Percentiles rank a stretch among this genome's conserved stretches.
These are phyloP conservation scores for Boletus edulis DNA, from an alignment of 768 basidiomycete species.

Conservation along the genomic window DNA sequence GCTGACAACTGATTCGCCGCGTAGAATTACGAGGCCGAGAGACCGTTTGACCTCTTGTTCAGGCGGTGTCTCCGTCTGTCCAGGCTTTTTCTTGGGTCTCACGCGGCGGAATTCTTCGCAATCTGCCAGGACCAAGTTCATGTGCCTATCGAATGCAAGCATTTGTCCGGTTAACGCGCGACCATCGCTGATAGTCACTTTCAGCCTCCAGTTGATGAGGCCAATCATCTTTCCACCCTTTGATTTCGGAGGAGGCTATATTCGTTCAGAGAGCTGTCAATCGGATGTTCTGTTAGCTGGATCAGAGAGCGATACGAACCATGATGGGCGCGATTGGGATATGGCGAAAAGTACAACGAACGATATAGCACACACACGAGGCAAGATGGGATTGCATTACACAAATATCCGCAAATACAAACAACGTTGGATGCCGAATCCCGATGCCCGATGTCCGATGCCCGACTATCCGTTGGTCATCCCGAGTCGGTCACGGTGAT, in stretches of 20 bases:
- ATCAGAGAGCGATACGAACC: constrained; percentile 39
- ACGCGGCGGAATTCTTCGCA: constrained; percentile 97
- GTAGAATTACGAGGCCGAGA: constrained; percentile 92
- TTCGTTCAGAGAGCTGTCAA: constrained; percentile 6
- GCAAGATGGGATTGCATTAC: constrained; percentile 4
- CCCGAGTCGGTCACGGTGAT: too few species aligned
- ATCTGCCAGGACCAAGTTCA: constrained; percentile 98
- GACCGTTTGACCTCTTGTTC: constrained; percentile 96
- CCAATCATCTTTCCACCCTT: constrained; percentile 98
- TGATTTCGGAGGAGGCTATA: constrained; percentile 92
- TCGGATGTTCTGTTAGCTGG: background rate
- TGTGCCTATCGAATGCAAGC: constrained; percentile 99
- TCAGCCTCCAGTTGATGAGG: constrained; percentile 97
- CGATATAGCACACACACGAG: constrained; percentile 26
- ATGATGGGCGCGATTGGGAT: constrained; percentile 50
- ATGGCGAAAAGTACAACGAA: constrained; percentile 14
- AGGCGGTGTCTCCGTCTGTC: constrained; percentile 65
- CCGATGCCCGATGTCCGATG: too few species aligned
- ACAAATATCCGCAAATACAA: constrained; percentile 37
- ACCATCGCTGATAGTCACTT: constrained; percentile 96
- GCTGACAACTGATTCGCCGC: constrained; percentile 96
- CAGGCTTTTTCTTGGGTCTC: constrained; percentile 87
- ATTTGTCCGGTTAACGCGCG: constrained; percentile 95
- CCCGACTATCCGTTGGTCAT: background rate
- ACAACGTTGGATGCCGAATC: background rate